These are phyloP conservation scores for Eremothecium sinecaudum DNA, from an alignment of 1,139 yeast genomes.

Conservation along the genomic window DNA sequence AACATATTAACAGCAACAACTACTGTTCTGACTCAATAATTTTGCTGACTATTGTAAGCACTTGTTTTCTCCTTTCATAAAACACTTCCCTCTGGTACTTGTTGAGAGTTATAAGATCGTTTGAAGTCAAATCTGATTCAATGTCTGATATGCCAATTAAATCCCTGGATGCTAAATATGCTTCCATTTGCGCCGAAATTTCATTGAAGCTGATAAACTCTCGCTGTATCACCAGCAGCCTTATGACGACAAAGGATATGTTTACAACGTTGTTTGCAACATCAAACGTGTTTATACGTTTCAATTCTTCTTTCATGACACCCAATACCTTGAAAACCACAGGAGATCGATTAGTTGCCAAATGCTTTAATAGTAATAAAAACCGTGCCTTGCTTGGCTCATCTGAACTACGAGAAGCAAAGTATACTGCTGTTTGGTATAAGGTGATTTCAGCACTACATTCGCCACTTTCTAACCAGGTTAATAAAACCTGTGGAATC, in stretches of 20 bases:
- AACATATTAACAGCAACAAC: too few relatives aligned
- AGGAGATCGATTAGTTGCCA: conserved; percentile 34
- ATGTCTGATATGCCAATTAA: conserved; percentile 29
- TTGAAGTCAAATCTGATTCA: conserved; percentile 17
- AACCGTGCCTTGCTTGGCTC: conserved; percentile 47
- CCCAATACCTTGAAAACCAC: conserved; percentile 41
- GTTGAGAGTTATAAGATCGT: conserved; percentile 12
- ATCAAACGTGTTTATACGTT: conserved; percentile 30
- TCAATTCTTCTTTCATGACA: conserved; percentile 36
- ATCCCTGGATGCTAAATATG: conserved; percentile 24
- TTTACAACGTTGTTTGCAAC: conserved; percentile 18
- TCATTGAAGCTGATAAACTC: conserved; percentile 24
- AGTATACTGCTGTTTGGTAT: conserved; percentile 46
- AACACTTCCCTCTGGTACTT: conserved; percentile 15
- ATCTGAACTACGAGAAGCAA: conserved; percentile 42
- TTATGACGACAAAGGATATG: conserved; percentile 31
- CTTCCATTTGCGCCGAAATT: conserved; percentile 17
- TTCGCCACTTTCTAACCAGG: conserved; percentile 39
- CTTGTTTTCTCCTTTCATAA: conserved; percentile 20
- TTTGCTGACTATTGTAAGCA: conserved; percentile 20
- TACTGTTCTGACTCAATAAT: conserved; percentile 11
- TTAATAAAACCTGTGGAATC: conserved; percentile 43
- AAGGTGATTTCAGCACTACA: conserved; percentile 40
- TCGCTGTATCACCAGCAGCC: conserved; percentile 27
- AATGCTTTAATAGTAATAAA: conserved; percentile 39